These are phyloP conservation scores for Miamiensis avidus DNA, from an alignment of 169 alveolate genomes.

Conservation along the genomic window DNA sequence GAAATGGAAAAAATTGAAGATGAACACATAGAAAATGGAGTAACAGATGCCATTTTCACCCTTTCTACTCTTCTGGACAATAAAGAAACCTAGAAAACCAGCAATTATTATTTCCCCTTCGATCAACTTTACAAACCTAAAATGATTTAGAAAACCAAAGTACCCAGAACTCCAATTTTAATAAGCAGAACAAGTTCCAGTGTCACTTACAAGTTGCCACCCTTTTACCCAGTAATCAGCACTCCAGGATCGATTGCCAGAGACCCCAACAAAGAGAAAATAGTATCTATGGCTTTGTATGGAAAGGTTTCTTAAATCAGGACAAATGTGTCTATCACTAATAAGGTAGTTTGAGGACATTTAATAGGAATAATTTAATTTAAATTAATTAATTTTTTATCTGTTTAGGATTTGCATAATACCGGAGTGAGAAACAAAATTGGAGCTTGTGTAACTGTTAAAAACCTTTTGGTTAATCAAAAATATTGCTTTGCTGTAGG, in stretches of 20 bases:
- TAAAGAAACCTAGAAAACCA: constrained; percentile 11
- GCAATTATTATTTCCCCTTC: constrained; percentile 30
- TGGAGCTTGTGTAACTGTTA: constrained; percentile 52
- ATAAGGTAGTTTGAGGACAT: neutral
- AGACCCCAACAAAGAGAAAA: constrained; percentile 40
- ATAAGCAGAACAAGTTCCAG: constrained; percentile 56
- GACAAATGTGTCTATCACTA: constrained; percentile 52
- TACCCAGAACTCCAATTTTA: constrained; percentile 62
- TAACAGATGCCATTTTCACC: constrained; percentile 57
- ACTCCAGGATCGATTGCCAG: constrained; percentile 29
- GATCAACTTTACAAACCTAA: constrained; percentile 13
- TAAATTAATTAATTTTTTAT: no score
- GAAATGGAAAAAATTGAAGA: constrained; percentile 53
- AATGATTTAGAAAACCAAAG: constrained; percentile 22
- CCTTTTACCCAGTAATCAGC: constrained; percentile 46
- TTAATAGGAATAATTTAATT: no score
- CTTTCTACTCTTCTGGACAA: constrained; percentile 51
- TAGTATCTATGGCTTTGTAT: constrained; percentile 58
- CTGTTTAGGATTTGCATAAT: constrained; percentile 46
- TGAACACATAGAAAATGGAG: constrained; percentile 26
- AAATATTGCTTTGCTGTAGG: constrained; percentile 72
- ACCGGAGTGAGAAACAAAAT: constrained; percentile 50
- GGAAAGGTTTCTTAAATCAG: constrained; percentile 70
- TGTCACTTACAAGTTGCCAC: constrained; percentile 60
- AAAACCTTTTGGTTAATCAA: constrained; percentile 54